Base-by-base conservation (phyloP, 1,284 basidiomycete species). In the Leccinum subspadiceum region DNA sequence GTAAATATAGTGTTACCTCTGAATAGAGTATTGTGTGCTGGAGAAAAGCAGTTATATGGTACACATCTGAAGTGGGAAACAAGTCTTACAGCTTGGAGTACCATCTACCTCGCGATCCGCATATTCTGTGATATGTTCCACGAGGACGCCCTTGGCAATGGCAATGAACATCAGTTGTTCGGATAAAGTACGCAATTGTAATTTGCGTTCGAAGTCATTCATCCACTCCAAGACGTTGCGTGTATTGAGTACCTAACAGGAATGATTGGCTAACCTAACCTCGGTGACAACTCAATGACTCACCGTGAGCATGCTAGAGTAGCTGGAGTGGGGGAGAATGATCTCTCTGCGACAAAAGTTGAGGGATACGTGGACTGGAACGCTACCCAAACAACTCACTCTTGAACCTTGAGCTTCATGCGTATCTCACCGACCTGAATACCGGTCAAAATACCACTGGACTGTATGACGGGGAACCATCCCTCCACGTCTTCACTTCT, bases 1-100 rank as follows among this genome's bases (percentile, higher is more conserved):
- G 92, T 93, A 58, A 93, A 79, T 41, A 83, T 84, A 5, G 87
- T 91, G 70, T 93, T 93, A 29, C 90, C 91, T 56, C 92, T 86
- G 73, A 90, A 90, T 10, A 90, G 73, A 4, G 86, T 90, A 65
- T 83, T 84, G 56, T 85, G 84, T 24, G 85, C 85, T 87, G 60
- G 15, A 37, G 37, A 44, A 41, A 57, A 52, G 56, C 37, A 60
- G 37, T 39, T 58, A 62, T 56, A 65, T 33, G 54, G 44, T 49
- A 60, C 26, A 33, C 35, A 15, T 49, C 49, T 3, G 2, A 31
- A 24, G 55, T 58, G 31, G 39, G 26, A 51, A 49, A 49, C 46
- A 39, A 44, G 15, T 72, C 83, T 76, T 70, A 88, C 86, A 89
- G 70, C 76, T 82, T 59, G 76, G 79, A 66, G 78, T 13, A 7